Base-by-base conservation (phyloP, 2,329 filamentous ascomycete genomes). In the Ophiocordyceps camponoti-saundersi region DNA sequence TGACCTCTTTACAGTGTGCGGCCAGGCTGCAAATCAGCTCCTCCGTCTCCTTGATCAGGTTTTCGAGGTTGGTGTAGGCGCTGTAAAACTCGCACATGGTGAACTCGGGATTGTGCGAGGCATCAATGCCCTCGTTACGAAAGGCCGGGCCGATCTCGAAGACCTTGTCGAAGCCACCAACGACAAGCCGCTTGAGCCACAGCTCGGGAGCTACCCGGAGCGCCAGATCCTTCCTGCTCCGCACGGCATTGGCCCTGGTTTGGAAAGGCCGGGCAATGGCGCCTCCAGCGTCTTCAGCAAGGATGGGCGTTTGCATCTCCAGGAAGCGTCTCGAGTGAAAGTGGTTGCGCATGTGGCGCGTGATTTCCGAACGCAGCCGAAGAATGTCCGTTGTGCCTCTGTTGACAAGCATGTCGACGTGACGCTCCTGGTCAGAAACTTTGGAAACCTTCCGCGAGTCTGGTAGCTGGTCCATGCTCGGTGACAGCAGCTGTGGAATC, bases 61-160 rank as follows among this genome's bases (percentile, higher is more conserved):
- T 77, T 34, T 79, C 68, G 0, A 95, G 72, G 52, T 82, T 84
- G 50, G 82, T 79, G 57, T 89, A 93, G 3, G 89, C 82, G 50
- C 84, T 81, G 65, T 98, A 98, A 65, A 95, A 96, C 65, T 98
- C 92, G 69, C 90, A 96, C 50, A 86, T 96, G 42, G 85, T 92
- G 65, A 96, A 98, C 60, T 98, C 92, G 0, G 92, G 90, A 59
- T 98, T 98, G 61, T 98, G 92, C 0, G 87, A 95, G 29, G 75
- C 76, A 61, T 95, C 89, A 34, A 95, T 67, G 61, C 87, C 86
- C 67, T 98, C 92, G 60, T 98, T 98, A 42, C 92, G 79, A 64
- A 98, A 98, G 13, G 80, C 80, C 3, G 86, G 82, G 1, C 92
- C 92, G 52, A 98, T 89, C 64, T 98, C 92, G 58, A 93, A 98